Evolutionary conservation across 176 grass and related monocot species (phyloP).

Genomic region (Bothriochloa decipiens): DNA sequence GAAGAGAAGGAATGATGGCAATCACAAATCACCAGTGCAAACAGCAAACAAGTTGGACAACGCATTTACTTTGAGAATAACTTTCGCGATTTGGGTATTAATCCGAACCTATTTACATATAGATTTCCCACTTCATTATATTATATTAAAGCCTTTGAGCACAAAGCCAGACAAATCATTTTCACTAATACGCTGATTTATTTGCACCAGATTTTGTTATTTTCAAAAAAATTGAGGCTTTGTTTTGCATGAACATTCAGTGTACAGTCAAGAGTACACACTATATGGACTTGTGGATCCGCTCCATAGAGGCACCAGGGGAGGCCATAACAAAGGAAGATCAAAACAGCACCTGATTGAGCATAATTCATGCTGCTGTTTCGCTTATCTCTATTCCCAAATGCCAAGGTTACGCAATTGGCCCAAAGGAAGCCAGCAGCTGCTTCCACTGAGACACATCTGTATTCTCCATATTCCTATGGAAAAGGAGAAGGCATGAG

Average conservation of each 20-base stretch:
- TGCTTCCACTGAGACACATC: conserved; percentile 55
- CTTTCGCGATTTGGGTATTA: not conserved
- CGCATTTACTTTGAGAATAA: no score
- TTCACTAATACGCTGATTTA: not conserved
- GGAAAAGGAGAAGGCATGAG: conserved; percentile 61
- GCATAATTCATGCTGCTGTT: conserved; percentile 42
- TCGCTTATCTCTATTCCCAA: conserved; percentile 54
- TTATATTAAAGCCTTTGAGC: not conserved
- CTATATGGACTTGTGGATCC: not conserved
- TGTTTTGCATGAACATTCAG: not conserved
- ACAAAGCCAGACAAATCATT: not conserved
- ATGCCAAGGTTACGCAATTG: conserved; percentile 52
- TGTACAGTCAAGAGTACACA: not conserved
- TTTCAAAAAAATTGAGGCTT: not conserved
- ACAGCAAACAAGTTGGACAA: not conserved
- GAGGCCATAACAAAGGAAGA: conserved; percentile 30
- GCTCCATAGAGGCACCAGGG: not conserved
- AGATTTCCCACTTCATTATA: not conserved
- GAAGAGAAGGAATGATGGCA: not conserved
- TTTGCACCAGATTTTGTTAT: not conserved
- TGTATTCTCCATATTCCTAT: conserved; percentile 72
- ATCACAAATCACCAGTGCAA: not conserved
- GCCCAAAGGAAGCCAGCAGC: conserved; percentile 42
- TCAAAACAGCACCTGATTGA: conserved; percentile 60
- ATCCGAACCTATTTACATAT: not conserved